Evolutionary conservation across 1,284 basidiomycete species (phyloP).

Genomic region (Gymnopus androsaceus): DNA sequence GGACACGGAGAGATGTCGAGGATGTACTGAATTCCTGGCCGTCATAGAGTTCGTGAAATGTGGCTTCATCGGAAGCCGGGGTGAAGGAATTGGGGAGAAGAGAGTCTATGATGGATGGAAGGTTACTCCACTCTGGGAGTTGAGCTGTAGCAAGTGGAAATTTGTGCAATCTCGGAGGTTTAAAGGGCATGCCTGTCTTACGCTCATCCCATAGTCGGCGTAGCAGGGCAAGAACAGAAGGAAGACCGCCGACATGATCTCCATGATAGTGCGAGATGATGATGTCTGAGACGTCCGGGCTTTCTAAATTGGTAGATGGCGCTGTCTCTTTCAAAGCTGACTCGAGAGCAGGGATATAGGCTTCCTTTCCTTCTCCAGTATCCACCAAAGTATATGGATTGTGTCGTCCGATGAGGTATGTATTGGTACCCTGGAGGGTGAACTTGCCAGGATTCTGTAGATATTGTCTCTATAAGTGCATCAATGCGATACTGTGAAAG

Average conservation of each 20-base stretch:
- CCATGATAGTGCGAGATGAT: constrained; percentile 90
- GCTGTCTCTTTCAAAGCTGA: constrained; percentile 48
- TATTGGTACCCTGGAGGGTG: constrained; percentile 89
- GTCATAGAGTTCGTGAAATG: constrained; percentile 61
- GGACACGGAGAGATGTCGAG: constrained; percentile 50
- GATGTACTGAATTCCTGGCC: constrained; percentile 45
- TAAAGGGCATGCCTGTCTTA: constrained; percentile 45
- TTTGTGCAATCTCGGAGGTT: constrained; percentile 73
- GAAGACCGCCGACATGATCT: constrained; percentile 85
- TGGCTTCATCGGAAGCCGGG: constrained; percentile 39
- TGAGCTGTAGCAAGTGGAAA: constrained; percentile 42
- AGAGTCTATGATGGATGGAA: constrained; percentile 44
- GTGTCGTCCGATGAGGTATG: constrained; percentile 77
- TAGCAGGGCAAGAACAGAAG: constrained; percentile 70
- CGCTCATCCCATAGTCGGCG: constrained; percentile 56
- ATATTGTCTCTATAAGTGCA: neutral
- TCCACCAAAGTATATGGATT: constrained; percentile 84
- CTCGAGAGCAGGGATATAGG: constrained; percentile 71
- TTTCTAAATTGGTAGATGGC: constrained; percentile 32
- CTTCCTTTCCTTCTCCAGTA: constrained; percentile 78
- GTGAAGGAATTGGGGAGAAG: constrained; percentile 48
- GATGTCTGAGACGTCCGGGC: constrained; percentile 76
- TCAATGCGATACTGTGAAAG: neutral
- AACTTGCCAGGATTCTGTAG: constrained; percentile 86
- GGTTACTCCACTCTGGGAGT: constrained; percentile 30